Conservation (phyloP, 495 filamentous ascomycete species). For the Chaetomidium leptoderma region DNA sequence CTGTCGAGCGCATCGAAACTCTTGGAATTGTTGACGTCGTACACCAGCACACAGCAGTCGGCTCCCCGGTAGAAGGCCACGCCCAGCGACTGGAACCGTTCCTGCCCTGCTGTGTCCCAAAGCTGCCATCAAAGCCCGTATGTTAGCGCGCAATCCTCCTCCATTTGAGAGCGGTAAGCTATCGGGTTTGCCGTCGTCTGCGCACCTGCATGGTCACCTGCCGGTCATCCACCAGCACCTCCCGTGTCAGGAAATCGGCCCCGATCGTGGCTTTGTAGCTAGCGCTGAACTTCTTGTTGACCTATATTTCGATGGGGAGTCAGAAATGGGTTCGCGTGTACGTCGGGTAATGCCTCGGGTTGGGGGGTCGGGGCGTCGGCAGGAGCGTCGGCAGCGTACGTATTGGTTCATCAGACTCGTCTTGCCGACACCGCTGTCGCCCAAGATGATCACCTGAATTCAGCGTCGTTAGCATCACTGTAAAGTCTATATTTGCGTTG, state of each 20-base stretch:
- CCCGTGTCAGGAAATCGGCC: slow-evolving; percentile 97
- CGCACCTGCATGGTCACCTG: slow-evolving; percentile 97
- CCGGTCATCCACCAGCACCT: slow-evolving; percentile 94
- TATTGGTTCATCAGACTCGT: slow-evolving; percentile 99
- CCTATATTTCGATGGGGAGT: slow-evolving; percentile 48
- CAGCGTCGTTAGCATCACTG: not conserved
- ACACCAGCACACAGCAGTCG: slow-evolving; percentile 97
- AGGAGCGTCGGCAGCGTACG: slow-evolving; percentile 54
- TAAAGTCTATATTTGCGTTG: not conserved
- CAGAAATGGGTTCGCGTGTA: slow-evolving; percentile 7
- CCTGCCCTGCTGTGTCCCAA: slow-evolving; percentile 98
- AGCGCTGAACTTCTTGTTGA: slow-evolving; percentile 99
- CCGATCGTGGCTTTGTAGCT: slow-evolving; percentile 99
- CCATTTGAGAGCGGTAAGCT: too few relatives aligned
- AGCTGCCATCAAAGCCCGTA: slow-evolving; percentile 52
- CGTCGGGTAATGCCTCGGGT: not conserved
- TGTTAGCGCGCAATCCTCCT: slow-evolving; percentile 8
- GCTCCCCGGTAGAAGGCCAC: slow-evolving; percentile 98
- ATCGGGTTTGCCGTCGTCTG: not conserved
- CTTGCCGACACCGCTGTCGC: slow-evolving; percentile 97
- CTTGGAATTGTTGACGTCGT: slow-evolving; percentile 98
- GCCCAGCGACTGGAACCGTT: slow-evolving; percentile 94
- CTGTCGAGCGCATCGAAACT: slow-evolving; percentile 97
- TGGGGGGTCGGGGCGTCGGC: too few relatives aligned
- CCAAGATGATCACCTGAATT: slow-evolving; percentile 89